Conservation (phyloP, 148 eudicot genomes). For the Silene uniflora region DNA sequence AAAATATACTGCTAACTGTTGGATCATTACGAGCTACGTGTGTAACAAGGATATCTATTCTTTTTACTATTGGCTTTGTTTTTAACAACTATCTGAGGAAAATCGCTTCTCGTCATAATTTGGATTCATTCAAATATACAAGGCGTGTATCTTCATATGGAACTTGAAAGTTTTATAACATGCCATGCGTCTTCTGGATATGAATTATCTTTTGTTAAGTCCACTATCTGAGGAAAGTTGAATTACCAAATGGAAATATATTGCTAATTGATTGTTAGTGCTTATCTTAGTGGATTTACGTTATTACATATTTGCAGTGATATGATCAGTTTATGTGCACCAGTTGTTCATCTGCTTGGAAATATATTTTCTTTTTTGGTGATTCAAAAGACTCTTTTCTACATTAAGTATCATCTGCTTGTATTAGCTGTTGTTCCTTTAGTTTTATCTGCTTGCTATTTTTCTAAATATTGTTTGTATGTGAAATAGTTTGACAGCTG, state of each 20-base stretch:
- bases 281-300: neutral
- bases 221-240: too few species aligned
- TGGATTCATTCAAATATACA: conserved; percentile 16
- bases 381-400: too few species aligned
- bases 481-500: too few species aligned
- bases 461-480: too few species aligned
- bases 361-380: too few species aligned
- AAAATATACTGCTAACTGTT: too few species aligned
- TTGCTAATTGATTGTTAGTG: neutral
- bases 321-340: neutral
- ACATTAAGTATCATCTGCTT: too few species aligned
- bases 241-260: too few species aligned
- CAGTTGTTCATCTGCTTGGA: neutral
- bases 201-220: neutral
- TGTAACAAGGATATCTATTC: neutral
- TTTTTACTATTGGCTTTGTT: conserved; percentile 3
- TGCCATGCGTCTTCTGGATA: neutral
- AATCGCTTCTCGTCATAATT: conserved; percentile 7
- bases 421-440: too few species aligned
- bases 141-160: neutral
- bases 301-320: neutral
- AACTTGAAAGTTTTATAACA: neutral
- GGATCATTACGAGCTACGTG: too few species aligned
- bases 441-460: too few species aligned
- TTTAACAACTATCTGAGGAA: neutral